These are phyloP conservation scores for Saccharomyces paradoxus DNA, from an alignment of 805 yeast genomes.

Conservation along the genomic window DNA sequence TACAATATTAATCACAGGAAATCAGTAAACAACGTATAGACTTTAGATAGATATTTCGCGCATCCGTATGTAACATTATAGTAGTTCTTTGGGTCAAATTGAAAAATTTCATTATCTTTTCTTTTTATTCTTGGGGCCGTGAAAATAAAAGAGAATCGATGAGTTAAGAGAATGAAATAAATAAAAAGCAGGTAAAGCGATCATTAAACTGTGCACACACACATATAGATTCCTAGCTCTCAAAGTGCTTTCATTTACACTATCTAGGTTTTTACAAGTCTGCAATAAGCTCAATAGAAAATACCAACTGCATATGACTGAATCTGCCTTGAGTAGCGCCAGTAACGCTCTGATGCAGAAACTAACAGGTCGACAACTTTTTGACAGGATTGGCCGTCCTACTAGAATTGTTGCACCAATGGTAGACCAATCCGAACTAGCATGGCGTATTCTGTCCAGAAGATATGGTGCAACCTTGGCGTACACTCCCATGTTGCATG, in stretches of 20 bases:
- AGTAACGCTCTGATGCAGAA: constrained; percentile 6
- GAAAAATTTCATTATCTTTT: neutral
- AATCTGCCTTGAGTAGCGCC: neutral
- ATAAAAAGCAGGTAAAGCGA: neutral
- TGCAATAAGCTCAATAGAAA: neutral
- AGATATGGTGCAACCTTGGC: constrained; percentile 87
- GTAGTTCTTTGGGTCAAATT: neutral
- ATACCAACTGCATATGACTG: neutral
- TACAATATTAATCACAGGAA: constrained; percentile 4
- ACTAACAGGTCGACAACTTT: constrained; percentile 58
- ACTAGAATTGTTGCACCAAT: constrained; percentile 90
- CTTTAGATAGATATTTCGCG: neutral
- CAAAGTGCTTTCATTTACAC: neutral
- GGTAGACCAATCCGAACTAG: constrained; percentile 96
- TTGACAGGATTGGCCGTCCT: constrained; percentile 63
- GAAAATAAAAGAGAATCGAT: neutral
- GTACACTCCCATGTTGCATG: constrained; percentile 96
- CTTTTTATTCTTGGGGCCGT: neutral
- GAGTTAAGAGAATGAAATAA: neutral
- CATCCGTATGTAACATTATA: neutral
- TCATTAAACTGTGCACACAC: neutral
- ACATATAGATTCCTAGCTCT: neutral
- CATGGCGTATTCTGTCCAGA: constrained; percentile 86
- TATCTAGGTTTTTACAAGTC: neutral
- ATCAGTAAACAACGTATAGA: neutral